These are phyloP conservation scores for Tribonema minus DNA, from an alignment of 108 stramenopile genomes.

Conservation along the genomic window DNA sequence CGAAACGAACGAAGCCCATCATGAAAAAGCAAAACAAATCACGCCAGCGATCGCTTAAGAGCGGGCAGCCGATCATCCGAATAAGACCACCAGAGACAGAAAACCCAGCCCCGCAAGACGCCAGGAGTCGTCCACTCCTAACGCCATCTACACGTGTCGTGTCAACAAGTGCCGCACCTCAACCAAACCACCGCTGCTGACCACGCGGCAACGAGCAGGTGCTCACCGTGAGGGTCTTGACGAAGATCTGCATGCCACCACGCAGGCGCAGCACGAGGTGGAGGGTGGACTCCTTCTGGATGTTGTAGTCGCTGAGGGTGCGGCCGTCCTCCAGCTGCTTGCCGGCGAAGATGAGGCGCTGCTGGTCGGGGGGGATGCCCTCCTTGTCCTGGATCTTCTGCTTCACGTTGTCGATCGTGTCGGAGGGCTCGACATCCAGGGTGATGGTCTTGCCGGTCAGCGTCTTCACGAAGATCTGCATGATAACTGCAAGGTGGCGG, in stretches of 20 bases:
- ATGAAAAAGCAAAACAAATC: no score
- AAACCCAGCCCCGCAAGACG: no score
- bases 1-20: no score
- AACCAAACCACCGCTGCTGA: no score
- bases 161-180: no score
- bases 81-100: no score
- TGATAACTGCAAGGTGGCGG: neutral
- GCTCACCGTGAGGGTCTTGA: no score
- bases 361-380: conserved; percentile 57
- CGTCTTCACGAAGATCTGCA: conserved; percentile 45
- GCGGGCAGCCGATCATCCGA: no score
- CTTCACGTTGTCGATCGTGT: conserved; percentile 58
- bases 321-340: conserved; percentile 68
- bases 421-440: conserved; percentile 61
- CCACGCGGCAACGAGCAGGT: no score
- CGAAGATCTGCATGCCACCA: conserved; percentile 83
- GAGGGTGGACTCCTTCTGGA: conserved; percentile 91
- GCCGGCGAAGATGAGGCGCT: conserved; percentile 58
- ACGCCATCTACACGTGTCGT: no score
- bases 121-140: no score
- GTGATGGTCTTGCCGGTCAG: conserved; percentile 64
- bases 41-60: no score
- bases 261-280: conserved; percentile 43
- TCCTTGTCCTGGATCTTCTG: conserved; percentile 58
- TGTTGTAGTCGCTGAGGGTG: conserved; percentile 92